Conservation (phyloP, 2,329 filamentous ascomycete species). For the Penicillium sp. region DNA sequence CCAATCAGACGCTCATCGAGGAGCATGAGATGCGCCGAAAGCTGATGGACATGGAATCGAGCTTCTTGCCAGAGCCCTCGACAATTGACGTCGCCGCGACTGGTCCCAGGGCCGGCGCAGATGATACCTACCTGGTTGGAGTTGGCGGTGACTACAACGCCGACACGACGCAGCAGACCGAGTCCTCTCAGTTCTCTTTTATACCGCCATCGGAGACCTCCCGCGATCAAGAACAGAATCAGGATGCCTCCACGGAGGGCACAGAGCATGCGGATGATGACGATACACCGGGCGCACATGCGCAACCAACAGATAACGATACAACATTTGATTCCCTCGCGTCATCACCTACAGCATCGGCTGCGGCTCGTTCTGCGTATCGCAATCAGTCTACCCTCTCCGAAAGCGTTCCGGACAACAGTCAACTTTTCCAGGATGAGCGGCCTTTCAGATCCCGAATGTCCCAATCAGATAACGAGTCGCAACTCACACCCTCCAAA, state of each 20-base stretch:
- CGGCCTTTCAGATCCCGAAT: slow-evolving; percentile 19
- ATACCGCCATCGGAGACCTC: slow-evolving; percentile 22
- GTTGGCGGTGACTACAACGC: slow-evolving; percentile 25
- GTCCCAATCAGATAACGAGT: slow-evolving; percentile 22
- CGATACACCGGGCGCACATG: slow-evolving; percentile 14
- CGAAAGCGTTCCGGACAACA: slow-evolving; percentile 18
- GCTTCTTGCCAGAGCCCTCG: slow-evolving; percentile 55
- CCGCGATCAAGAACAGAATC: slow-evolving; percentile 7
- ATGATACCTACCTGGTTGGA: slow-evolving; percentile 45
- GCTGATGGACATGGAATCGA: slow-evolving; percentile 59
- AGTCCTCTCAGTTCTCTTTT: slow-evolving; percentile 26
- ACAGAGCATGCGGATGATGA: slow-evolving; percentile 15
- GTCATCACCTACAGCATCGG: slow-evolving; percentile 45
- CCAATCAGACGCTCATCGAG: slow-evolving; percentile 45
- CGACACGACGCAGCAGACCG: slow-evolving; percentile 14
- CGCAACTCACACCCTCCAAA: slow-evolving; percentile 26
- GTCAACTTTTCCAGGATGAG: slow-evolving; percentile 22
- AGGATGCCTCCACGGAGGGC: slow-evolving; percentile 1
- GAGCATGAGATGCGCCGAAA: slow-evolving; percentile 57
- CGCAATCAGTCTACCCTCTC: slow-evolving; percentile 34
- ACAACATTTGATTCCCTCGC: slow-evolving; percentile 40
- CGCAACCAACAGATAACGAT: slow-evolving; percentile 29
- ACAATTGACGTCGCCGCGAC: slow-evolving; percentile 35
- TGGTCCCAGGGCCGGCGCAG: slow-evolving; percentile 29
- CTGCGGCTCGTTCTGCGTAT: slow-evolving; percentile 38